Conservation (phyloP, 345 rosid genomes). For the Brassica napus region Da-Ae NC_063442.1:40368001-40368500, state of each 20-base stretch:
- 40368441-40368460: too few species aligned
- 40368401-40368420: too few species aligned
- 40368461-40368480: too few species aligned
- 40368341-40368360: not conserved
- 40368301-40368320: not conserved
- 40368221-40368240: not conserved
- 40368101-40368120: not conserved
- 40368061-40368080: conserved; percentile 67
- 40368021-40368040: conserved; percentile 46
- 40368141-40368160: conserved; percentile 12
- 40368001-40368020: conserved; percentile 31
- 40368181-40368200: conserved; percentile 24
- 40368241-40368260: not conserved
- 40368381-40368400: too few species aligned
- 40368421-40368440: too few species aligned
- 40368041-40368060: conserved; percentile 46
- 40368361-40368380: not conserved
- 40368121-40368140: not conserved
- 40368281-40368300: not conserved
- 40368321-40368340: not conserved
- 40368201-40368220: not conserved
- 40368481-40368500: too few species aligned
- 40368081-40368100: conserved; percentile 1
- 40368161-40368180: conserved; percentile 37
- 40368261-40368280: not conserved